Base-by-base conservation (phyloP, 2,329 filamentous ascomycete genomes). In the Hymenoscyphus infarciens region DNA sequence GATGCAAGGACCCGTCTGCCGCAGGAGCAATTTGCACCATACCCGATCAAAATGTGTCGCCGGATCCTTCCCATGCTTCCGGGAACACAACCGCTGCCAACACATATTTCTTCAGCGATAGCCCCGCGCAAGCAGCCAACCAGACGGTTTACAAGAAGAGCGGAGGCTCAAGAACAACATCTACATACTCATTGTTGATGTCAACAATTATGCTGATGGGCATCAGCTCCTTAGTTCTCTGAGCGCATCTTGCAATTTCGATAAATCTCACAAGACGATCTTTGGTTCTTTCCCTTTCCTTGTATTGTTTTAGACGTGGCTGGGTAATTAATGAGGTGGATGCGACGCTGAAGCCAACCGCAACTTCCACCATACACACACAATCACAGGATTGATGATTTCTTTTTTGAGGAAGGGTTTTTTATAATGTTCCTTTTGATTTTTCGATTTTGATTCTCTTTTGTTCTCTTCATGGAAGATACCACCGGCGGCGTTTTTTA, bases 21-120 rank as follows among this genome's bases (percentile, higher is more conserved):
- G 61, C 70, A 4, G 73, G 73, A 3, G 77, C 80, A 0, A 73
- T 83, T 1, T 86, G 84, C 67, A 62, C 71, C 11, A 82, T 87
- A 19, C 83, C 83, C 0, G 79, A 82, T 19, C 71, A 77, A 39
- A 75, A 72, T 8, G 70, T 74, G 6, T 72, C 75, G 1, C 76
- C 76, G 29, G 66, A 72, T 56, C 64, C 69, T 3, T 35, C 52
- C 19, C 52, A 59, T 15, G 38, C 56, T 6, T 59, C 56, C 39
- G 70, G 72, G 16, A 64, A 61, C 8, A 74, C 75, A 61, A 60
- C 61, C 35, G 73, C 73, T 2, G 72, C 75, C 2, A 70, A 68
- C 25, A 76, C 70, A 3, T 81, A 76, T 66, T 86, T 86, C 72
- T 86, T 86, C 67, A 79, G 73, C 49, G 69, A 78, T 49, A 72